These are phyloP conservation scores for Dispira simplex DNA, from an alignment of 192 early-diverging fungal genomes.

Conservation along the genomic window DNA sequence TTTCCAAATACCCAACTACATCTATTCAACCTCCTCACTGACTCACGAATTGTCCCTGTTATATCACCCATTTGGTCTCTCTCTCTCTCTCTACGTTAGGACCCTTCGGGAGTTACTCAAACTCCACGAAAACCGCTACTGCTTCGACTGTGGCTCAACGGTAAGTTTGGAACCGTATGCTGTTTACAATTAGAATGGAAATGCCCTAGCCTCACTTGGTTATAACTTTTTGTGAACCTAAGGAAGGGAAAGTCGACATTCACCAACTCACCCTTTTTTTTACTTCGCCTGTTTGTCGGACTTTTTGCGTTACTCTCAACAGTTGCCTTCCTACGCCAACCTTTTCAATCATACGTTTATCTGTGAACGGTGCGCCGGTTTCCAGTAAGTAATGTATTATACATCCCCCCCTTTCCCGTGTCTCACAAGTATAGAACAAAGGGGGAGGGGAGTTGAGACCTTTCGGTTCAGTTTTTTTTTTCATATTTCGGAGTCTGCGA, in stretches of 20 bases:
- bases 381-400: conserved; percentile 27
- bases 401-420: too few species aligned
- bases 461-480: too few species aligned
- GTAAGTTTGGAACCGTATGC: not conserved
- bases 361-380: conserved; percentile 35
- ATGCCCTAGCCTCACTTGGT: not conserved
- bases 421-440: too few species aligned
- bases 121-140: conserved; percentile 13
- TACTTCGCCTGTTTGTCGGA: not conserved
- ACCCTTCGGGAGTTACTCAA: conserved; percentile 10
- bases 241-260: too few species aligned
- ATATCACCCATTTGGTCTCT: too few species aligned
- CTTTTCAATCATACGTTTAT: conserved; percentile 33
- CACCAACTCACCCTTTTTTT: not conserved
- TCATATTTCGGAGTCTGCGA: too few species aligned
- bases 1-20: not conserved
- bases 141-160: conserved; percentile 11
- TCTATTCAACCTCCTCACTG: not conserved
- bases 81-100: too few species aligned
- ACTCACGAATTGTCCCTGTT: too few species aligned
- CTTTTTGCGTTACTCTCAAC: not conserved
- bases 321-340: conserved; percentile 40
- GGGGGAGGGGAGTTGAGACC: too few species aligned
- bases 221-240: not conserved
- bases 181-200: not conserved